phyloP scores from a whole-genome alignment of 2,329 filamentous ascomycete species.

The Boeremia lycopersici region DNA sequence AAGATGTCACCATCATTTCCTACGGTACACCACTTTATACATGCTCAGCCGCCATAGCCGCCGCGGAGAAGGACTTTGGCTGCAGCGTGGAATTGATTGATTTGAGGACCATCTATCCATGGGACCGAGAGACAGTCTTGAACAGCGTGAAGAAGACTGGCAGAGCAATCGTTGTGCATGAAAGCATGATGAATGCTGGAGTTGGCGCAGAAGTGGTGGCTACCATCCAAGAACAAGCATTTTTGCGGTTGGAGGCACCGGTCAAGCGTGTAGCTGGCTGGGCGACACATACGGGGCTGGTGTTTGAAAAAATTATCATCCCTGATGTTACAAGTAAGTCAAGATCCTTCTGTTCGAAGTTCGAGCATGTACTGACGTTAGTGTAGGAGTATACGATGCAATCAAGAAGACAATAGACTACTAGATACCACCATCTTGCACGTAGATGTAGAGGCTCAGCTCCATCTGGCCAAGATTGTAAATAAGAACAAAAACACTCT shows the following conservation, averaged over 20 bases:
- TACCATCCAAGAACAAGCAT: conserved; percentile 85
- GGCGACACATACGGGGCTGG: conserved; percentile 80
- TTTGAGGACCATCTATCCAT: conserved; percentile 85
- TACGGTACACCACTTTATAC: conserved; percentile 91
- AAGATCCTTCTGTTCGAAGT: neutral
- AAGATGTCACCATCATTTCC: conserved; percentile 81
- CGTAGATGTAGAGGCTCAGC: neutral
- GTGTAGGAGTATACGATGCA: conserved; percentile 55
- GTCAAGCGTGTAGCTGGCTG: conserved; percentile 87
- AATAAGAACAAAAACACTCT: neutral
- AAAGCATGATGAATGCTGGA: conserved; percentile 88
- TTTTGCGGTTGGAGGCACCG: conserved; percentile 81
- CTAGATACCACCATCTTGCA: conserved; percentile 22
- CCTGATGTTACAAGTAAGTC: conserved; percentile 86
- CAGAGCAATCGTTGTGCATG: conserved; percentile 84
- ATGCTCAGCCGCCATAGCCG: conserved; percentile 76
- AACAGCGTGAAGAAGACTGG: conserved; percentile 87
- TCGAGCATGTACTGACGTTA: neutral
- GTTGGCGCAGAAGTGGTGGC: conserved; percentile 89
- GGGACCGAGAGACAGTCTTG: conserved; percentile 82
- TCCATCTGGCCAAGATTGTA: neutral
- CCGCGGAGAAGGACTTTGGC: conserved; percentile 75
- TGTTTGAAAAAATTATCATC: conserved; percentile 73
- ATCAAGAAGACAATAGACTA: conserved; percentile 56
- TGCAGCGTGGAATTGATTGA: conserved; percentile 86